Evolutionary conservation across 2,329 filamentous ascomycete genomes (phyloP), one percentile per base, ranked within the genome.

Genomic region (Apiospora pterosperma): DNA sequence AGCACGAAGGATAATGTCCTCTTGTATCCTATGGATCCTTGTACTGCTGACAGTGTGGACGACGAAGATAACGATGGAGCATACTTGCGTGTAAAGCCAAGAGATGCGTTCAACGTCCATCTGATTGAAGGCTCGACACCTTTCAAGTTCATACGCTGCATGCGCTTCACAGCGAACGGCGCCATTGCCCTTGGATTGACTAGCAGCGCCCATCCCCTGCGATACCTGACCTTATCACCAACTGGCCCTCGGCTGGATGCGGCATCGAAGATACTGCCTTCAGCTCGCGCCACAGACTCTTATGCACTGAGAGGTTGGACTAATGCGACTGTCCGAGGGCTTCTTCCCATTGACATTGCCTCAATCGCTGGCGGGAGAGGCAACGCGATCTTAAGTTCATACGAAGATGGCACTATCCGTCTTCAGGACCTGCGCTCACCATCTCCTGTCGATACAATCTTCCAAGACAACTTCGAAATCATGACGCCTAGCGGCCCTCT

Each of bases 401-500:
- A 84, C 84, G 79, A 82, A 52, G 83, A 86, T 63, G 84, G 84
- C 10, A 84, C 80, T 0, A 79, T 81, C 62, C 78, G 81, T 71
- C 79, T 86, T 1, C 77, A 80, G 64, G 85, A 87, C 66, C 69
- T 84, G 2, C 80, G 85, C 14, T 82, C 83, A 0, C 79, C 82
- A 0, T 82, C 79, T 0, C 66, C 77, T 1, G 74, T 79, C 36
- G 83, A 85, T 63, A 76, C 77, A 10, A 69, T 85, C 8, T 87
- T 85, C 70, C 81, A 84, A 41, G 84, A 87, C 69, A 81, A 82
- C 63, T 82, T 85, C 66, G 79, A 85, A 64, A 77, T 83, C 0
- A 78, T 77, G 65, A 77, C 81, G 36, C 73, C 78, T 16, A 77
- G 80, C 34, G 82, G 82, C 65, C 77, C 82, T 0, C 76, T 87